A percentile compares a stretch with the other conserved stretches of the same genome.
phyloP scores from a whole-genome alignment of 1,284 basidiomycete species.

The Ustilago crameri region DNA sequence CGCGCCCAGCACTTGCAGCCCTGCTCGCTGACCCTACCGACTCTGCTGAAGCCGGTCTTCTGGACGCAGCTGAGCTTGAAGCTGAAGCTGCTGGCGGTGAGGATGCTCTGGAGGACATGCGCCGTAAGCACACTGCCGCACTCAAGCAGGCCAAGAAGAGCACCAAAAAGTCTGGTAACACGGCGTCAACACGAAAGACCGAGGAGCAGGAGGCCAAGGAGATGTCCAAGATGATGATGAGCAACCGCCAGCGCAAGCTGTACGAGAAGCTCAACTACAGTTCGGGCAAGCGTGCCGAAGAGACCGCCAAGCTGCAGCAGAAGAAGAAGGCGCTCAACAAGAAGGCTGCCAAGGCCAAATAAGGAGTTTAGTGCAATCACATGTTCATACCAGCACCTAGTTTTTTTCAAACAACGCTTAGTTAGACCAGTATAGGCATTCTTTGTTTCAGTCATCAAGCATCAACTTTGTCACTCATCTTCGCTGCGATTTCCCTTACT shows the following conservation, averaged over 20 bases:
- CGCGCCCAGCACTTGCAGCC: constrained; percentile 65
- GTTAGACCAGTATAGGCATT: background rate
- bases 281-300: constrained; percentile 80
- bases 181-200: constrained; percentile 65
- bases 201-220: constrained; percentile 77
- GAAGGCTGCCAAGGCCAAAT: constrained; percentile 35
- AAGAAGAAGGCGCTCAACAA: constrained; percentile 62
- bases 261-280: constrained; percentile 95
- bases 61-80: constrained; percentile 89
- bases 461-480: background rate
- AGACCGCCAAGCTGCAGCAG: constrained; percentile 70
- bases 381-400: background rate
- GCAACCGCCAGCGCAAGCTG: constrained; percentile 93
- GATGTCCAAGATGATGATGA: constrained; percentile 97
- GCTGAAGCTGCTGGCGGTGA: constrained; percentile 90
- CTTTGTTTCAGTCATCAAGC: background rate
- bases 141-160: constrained; percentile 58
- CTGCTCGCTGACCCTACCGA: constrained; percentile 74
- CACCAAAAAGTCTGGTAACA: constrained; percentile 50
- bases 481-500: no score
- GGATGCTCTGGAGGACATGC: constrained; percentile 82
- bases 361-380: constrained; percentile 1
- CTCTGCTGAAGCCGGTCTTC: constrained; percentile 75
- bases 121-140: constrained; percentile 53
- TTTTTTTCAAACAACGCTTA: background rate